A percentile compares a stretch with the other conserved stretches of the same genome.
Conservation (phyloP, 2,329 filamentous ascomycete genomes). For the Cephalotrichum gorgonifer region DNA sequence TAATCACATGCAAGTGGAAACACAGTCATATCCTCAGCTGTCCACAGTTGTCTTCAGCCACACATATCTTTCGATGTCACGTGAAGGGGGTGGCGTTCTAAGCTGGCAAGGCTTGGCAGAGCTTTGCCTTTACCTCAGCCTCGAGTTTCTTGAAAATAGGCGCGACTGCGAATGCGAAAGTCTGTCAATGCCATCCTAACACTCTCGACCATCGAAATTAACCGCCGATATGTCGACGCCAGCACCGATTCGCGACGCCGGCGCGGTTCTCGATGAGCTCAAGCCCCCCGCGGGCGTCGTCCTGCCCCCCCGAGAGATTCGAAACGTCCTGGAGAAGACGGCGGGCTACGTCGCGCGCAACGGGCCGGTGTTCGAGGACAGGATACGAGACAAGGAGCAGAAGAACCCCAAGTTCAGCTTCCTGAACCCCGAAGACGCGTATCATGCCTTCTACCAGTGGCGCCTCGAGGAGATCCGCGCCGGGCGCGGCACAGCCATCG, state of each 20-base stretch:
- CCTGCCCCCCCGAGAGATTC: conserved; percentile 80
- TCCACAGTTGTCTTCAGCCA: not conserved
- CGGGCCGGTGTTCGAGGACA: conserved; percentile 63
- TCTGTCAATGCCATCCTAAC: not conserved
- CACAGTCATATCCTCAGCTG: not conserved
- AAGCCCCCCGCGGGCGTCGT: conserved; percentile 78
- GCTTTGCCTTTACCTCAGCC: not conserved
- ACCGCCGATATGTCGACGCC: not conserved
- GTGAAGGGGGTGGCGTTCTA: not conserved
- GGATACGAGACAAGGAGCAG: conserved; percentile 75
- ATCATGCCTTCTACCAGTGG: conserved; percentile 85
- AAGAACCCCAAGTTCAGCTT: conserved; percentile 89
- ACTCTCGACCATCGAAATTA: not conserved
- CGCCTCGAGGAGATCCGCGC: conserved; percentile 75
- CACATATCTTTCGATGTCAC: not conserved
- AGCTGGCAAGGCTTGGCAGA: not conserved
- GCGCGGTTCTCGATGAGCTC: conserved; percentile 49
- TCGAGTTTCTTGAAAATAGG: not conserved
- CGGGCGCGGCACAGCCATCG: conserved; percentile 69
- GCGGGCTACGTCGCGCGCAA: conserved; percentile 77
- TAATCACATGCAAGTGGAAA: no score
- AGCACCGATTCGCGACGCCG: conserved; percentile 25
- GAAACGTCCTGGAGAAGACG: conserved; percentile 81
- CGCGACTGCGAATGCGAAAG: not conserved
- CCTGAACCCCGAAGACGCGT: conserved; percentile 68